These are phyloP conservation scores for Sarocladium oryzae DNA, from an alignment of 2,329 filamentous ascomycete genomes.

Conservation along the genomic window DNA sequence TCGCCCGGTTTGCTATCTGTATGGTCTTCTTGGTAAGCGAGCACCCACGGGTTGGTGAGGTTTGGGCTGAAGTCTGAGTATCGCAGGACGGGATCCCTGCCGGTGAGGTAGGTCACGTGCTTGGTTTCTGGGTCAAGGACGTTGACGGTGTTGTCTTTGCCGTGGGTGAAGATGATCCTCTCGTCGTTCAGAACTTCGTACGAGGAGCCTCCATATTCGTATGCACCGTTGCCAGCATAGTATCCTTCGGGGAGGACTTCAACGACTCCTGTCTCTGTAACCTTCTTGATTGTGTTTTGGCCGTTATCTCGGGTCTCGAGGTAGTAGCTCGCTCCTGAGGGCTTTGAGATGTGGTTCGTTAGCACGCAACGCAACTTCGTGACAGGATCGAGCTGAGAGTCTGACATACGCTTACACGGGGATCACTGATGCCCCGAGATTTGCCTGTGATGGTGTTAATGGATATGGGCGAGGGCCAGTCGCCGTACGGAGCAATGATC, in stretches of 20 bases:
- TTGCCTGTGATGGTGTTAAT: slow-evolving; percentile 29
- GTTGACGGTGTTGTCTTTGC: slow-evolving; percentile 32
- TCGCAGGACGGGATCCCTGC: slow-evolving; percentile 25
- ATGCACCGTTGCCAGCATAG: slow-evolving; percentile 38
- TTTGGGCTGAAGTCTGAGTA: slow-evolving; percentile 42
- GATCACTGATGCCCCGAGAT: slow-evolving; percentile 25
- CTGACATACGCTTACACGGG: slow-evolving; percentile 30
- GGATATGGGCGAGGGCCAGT: slow-evolving; percentile 34
- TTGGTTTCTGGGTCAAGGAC: slow-evolving; percentile 32
- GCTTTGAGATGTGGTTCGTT: too few relatives aligned
- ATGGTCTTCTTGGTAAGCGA: slow-evolving; percentile 49
- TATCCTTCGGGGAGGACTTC: slow-evolving; percentile 38
- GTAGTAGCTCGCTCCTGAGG: slow-evolving; percentile 28
- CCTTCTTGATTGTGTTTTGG: slow-evolving; percentile 37
- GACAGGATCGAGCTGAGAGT: too few relatives aligned
- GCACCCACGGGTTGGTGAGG: slow-evolving; percentile 31
- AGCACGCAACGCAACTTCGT: too few relatives aligned
- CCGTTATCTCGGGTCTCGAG: slow-evolving; percentile 33
- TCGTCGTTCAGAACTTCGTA: slow-evolving; percentile 32
- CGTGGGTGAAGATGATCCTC: slow-evolving; percentile 40
- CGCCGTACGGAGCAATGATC: slow-evolving; percentile 26
- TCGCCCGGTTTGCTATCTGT: slow-evolving; percentile 23
- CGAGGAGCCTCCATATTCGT: slow-evolving; percentile 46
- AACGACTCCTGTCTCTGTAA: slow-evolving; percentile 23
- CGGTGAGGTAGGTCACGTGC: slow-evolving; percentile 26